Conservation (phyloP, 31 red algal genomes). For the Odonthalia washingtoniensis region DNA sequence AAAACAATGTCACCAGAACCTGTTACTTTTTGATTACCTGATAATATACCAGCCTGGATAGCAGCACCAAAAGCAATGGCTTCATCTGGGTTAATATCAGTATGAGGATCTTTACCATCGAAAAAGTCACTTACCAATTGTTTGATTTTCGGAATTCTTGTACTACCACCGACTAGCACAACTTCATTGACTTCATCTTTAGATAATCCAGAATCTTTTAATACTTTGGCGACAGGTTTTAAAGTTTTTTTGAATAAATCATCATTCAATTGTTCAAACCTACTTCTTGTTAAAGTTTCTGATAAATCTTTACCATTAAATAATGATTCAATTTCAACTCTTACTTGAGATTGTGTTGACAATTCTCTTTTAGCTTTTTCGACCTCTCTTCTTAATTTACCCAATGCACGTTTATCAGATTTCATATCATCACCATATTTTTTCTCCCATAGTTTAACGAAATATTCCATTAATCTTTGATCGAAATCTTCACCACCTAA, state of each 20-base stretch:
- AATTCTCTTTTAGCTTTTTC: constrained; percentile 96
- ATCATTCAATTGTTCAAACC: constrained; percentile 91
- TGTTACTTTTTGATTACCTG: constrained; percentile 81
- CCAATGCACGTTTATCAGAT: constrained; percentile 84
- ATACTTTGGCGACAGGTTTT: constrained; percentile 78
- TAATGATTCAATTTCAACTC: constrained; percentile 87
- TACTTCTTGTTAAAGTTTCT: constrained; percentile 87
- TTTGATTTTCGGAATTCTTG: constrained; percentile 96
- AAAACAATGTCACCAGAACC: constrained; percentile 85
- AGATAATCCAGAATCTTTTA: constrained; percentile 86
- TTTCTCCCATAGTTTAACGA: constrained; percentile 83
- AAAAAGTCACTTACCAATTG: constrained; percentile 88
- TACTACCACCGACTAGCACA: constrained; percentile 94
- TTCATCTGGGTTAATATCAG: constrained; percentile 98
- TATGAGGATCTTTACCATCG: constrained; percentile 89
- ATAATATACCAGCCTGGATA: constrained; percentile 93
- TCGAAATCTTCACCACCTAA: constrained; percentile 99
- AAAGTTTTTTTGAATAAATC: constrained; percentile 96
- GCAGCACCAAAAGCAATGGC: constrained; percentile 96
- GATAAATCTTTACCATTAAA: constrained; percentile 89
- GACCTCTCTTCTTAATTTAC: constrained; percentile 82
- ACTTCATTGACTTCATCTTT: constrained; percentile 90
- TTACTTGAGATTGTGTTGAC: constrained; percentile 83
- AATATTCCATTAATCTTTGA: constrained; percentile 88
- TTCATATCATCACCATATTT: constrained; percentile 84